These are phyloP conservation scores for Prorocentrum cordatum DNA, from an alignment of 169 alveolate genomes.

Conservation along the genomic window DNA sequence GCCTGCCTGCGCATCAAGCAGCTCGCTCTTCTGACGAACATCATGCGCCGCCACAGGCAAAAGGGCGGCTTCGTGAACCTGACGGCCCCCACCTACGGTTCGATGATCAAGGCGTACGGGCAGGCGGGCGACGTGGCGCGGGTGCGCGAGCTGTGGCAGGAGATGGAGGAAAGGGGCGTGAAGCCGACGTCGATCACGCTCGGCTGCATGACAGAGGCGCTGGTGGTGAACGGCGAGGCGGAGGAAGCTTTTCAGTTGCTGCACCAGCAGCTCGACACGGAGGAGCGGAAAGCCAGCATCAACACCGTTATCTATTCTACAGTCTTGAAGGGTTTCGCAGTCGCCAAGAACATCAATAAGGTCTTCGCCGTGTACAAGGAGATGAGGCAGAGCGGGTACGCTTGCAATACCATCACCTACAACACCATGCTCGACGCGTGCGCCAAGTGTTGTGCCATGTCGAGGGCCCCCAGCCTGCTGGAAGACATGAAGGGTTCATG, in stretches of 20 bases:
- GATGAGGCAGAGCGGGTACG: constrained; percentile 24
- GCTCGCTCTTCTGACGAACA: constrained; percentile 11
- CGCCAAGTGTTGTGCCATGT: too few species aligned
- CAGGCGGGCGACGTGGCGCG: constrained; percentile 25
- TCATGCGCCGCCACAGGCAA: constrained; percentile 3
- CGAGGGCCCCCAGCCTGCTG: too few species aligned
- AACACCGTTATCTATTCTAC: constrained; percentile 64
- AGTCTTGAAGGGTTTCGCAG: constrained; percentile 51
- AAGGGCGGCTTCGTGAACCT: constrained; percentile 52
- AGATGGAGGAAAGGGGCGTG: too few species aligned
- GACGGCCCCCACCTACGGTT: constrained; percentile 38
- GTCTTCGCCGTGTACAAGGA: constrained; percentile 65
- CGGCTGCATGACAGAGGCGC: constrained; percentile 49
- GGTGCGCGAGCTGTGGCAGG: too few species aligned
- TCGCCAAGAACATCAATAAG: constrained; percentile 25
- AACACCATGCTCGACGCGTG: constrained; percentile 69
- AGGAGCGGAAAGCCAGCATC: too few species aligned
- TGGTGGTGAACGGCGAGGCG: constrained; percentile 35
- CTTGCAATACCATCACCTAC: constrained; percentile 68
- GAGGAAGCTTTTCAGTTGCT: constrained; percentile 55
- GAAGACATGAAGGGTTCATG: too few species aligned
- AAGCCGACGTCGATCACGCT: constrained; percentile 50
- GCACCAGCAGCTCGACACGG: too few species aligned
- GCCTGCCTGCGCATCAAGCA: constrained; percentile 24
- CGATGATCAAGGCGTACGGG: constrained; percentile 61